Evolutionary conservation across 129 eudicot species (phyloP), one percentile per base, ranked within the genome.

Genomic region (Ambrosia artemisiifolia): DNA sequence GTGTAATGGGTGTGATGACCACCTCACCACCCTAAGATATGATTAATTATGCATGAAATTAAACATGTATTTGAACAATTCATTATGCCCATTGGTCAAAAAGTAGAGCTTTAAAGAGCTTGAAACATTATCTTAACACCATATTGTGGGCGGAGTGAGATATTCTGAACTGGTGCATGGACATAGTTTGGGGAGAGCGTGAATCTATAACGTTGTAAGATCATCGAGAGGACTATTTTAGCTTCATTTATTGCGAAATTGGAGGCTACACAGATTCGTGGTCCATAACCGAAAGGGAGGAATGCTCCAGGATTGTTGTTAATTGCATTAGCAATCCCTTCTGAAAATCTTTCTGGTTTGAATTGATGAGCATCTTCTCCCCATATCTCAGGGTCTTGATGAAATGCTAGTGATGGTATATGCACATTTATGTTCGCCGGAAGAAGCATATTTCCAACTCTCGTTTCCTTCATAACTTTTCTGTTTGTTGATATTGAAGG

Each of bases 341-440:
- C 72, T 3, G 81, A 75, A 78, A 88, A 88, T 73, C 95, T 85
- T 36, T 85, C 95, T 5, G 95, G 95, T 42, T 79, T 85, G 75
- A 88, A 88, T 7, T 75, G 71, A 67, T 75, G 86, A 56, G 70
- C 90, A 63, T 88, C 95, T 78, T 80, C 50, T 8, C 95, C 95
- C 95, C 95, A 88, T 4, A 85, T 75, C 18, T 67, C 35, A 20
- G 90, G 80, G 70, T 88, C 66, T 20, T 85, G 90, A 24, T 88
- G 91, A 57, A 88, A 76, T 65, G 95, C 84, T 3, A 88, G 74
- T 67, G 61, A 16, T 35, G 91, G 81, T 65, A 88, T 73, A 40
- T 47, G 75, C 1, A 88, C 13, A 47, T 79, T 62, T 18, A 83
- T 65, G 34, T 81, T 73, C 18, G 88, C 80, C 1, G 88, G 86